Base-by-base conservation (phyloP, 768 basidiomycete genomes). In the Dictyophora rubrovolvata region DNA sequence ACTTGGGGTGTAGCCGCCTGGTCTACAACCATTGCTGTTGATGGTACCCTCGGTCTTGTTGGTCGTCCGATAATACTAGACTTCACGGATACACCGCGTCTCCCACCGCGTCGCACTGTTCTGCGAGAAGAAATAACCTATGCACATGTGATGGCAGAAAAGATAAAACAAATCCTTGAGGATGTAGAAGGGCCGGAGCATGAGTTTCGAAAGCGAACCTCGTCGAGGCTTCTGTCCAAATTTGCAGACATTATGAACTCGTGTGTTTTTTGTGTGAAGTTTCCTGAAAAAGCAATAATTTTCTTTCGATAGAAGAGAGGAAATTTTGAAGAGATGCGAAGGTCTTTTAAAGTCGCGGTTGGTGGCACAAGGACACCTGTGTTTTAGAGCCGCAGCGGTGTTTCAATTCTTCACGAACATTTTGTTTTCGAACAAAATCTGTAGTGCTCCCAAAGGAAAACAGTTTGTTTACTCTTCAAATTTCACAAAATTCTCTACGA, bases 211-310 rank as follows among this genome's bases (percentile, higher is more conserved):
- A 51, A 34, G 75, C 80, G 20, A 59, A 92, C 89, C 60, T 90
- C 85, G 69, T 92, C 89, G 61, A 92, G 86, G 66, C 86, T 79
- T 74, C 87, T 86, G 74, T 92, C 88, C 85, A 92, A 56, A 28
- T 56, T 56, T 56, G 46, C 28, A 56, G 55, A 56, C 55, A 56
- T 56, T n/a, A 42, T 14, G n/a, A 12, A 28, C 28, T 28, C 28
- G 28, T 42, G 12, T 42, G n/a, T 42, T 42, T 42, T 42, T 42
- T 42, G 12, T 42, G 42, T 42, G 10, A n/a, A 4, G 42, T 42
- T 42, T 42, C n/a, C n/a, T 42, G 42, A 42, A 42, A n/a, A 14
- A 42, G 42, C 12, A 9, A 42, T 3, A 42, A 42, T 42, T 42
- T 8, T 14, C 42, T 42, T 28, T 28, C 7, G 28, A 28, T 28